These are phyloP conservation scores for Ambrosia artemisiifolia DNA, from an alignment of 129 eudicot species.

Conservation along the genomic window DNA sequence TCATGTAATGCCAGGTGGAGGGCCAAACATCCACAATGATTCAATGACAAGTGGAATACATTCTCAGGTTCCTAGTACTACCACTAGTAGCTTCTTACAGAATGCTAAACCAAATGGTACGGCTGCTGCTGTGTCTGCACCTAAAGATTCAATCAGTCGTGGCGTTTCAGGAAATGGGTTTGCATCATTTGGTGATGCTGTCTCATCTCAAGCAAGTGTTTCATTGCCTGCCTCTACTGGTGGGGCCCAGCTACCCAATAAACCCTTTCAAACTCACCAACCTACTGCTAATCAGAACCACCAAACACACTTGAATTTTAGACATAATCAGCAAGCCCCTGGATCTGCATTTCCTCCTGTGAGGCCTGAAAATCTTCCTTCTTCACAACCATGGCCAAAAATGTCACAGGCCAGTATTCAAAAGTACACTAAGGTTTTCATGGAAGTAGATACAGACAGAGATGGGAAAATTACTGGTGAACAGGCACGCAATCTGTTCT, in stretches of 20 bases:
- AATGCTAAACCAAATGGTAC: constrained; percentile 27
- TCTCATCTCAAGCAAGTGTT: constrained; percentile 52
- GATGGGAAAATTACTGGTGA: constrained; percentile 93
- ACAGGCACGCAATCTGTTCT: constrained; percentile 82
- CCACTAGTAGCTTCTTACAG: not conserved
- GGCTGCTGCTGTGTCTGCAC: constrained; percentile 18
- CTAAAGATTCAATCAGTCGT: constrained; percentile 6
- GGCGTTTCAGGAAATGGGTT: constrained; percentile 11
- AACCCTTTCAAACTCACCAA: constrained; percentile 27
- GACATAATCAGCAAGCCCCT: constrained; percentile 47
- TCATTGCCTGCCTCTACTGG: constrained; percentile 31
- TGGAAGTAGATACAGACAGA: constrained; percentile 83
- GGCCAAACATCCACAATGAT: constrained; percentile 1
- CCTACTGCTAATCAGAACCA: constrained; percentile 45
- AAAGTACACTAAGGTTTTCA: constrained; percentile 79
- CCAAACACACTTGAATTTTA: constrained; percentile 20
- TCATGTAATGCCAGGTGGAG: constrained; percentile 52
- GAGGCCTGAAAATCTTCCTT: not conserved
- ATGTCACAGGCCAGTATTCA: constrained; percentile 66
- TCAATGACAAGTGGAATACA: constrained; percentile 1
- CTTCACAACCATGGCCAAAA: constrained; percentile 71
- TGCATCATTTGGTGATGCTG: constrained; percentile 14
- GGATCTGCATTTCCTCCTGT: constrained; percentile 5
- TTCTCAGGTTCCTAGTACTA: not conserved
- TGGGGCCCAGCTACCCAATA: constrained; percentile 17